Evolutionary conservation across 345 rosid genomes (phyloP), one percentile per base, ranked within the genome.

Genomic region (Eucalyptus guilfoylei): DNA sequence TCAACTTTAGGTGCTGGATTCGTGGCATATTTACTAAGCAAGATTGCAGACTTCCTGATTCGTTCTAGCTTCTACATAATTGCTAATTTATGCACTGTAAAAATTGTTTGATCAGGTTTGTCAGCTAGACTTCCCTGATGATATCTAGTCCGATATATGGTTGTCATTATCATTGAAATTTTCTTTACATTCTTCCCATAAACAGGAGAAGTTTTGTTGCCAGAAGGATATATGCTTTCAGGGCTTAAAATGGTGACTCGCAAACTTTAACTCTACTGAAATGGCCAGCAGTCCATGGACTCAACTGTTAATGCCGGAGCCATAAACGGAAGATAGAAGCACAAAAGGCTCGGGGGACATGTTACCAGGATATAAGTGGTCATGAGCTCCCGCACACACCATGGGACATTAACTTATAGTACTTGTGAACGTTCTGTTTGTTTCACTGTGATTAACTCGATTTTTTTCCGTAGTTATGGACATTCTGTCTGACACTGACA

Each of bases 1-100:
- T 49, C 87, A 85, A 87, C 64, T 48, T n/a, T 89, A 93, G 94
- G 91, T 76, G 80, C 24, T 93, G 93, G 94, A 87, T 91, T 86
- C 90, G 92, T 88, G 93, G 90, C 44, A 87, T 88, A 86, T 91
- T 91, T 86, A 90, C 50, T 52, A 87, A 87, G 58, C 49, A 37
- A 44, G 88, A 87, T 24, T 49, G 81, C 72, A 17, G 69, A 9
- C 21, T 52, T 45, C 67, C 88, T 67, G 86, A 85, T 88, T 85
- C 88, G 49, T 45, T 86, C 15, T 26, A 26, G 19, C 50, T 54
- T 88, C 89, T 88, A 6, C 42, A 76, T 76, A 76, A 40, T 76
- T 76, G 85, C 30, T 76, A 47, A 2, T 40, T 76, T 16, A 19
- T 86, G 67, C 30, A 15, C 67, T 11, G 30, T 37, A 19, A 55